These are phyloP conservation scores for Crinitomyces ghanaensis DNA, from an alignment of 805 yeast genomes.

Conservation along the genomic window DNA sequence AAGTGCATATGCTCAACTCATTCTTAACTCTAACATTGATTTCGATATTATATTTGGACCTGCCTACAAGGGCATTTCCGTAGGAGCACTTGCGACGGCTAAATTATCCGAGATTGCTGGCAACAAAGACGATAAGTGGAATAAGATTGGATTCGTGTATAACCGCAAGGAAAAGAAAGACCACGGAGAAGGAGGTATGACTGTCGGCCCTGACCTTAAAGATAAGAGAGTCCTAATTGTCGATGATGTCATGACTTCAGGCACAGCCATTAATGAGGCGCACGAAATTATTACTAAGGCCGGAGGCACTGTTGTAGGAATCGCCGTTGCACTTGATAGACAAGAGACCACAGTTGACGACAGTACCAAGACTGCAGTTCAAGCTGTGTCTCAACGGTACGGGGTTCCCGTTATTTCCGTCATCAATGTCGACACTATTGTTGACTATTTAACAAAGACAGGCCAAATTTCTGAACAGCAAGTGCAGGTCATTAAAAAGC, in stretches of 20 bases:
- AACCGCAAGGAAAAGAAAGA: constrained; percentile 94
- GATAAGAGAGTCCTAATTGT: constrained; percentile 72
- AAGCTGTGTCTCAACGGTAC: constrained; percentile 58
- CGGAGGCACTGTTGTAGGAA: constrained; percentile 67
- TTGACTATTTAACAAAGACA: constrained; percentile 38
- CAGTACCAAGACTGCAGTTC: constrained; percentile 67
- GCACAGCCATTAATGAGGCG: constrained; percentile 95
- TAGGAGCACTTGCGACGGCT: constrained; percentile 86
- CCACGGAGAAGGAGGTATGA: constrained; percentile 96
- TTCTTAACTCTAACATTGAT: constrained; percentile 66
- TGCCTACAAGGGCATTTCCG: constrained; percentile 94
- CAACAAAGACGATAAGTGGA: constrained; percentile 61
- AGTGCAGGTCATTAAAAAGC: constrained; percentile 19
- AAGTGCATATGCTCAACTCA: constrained; percentile 79
- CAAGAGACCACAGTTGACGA: constrained; percentile 65
- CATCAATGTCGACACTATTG: constrained; percentile 64
- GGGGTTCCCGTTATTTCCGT: constrained; percentile 77
- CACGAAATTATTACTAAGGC: constrained; percentile 61
- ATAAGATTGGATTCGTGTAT: constrained; percentile 74
- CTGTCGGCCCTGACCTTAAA: constrained; percentile 72
- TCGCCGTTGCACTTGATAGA: constrained; percentile 87
- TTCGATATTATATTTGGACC: constrained; percentile 94
- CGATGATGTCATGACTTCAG: constrained; percentile 98
- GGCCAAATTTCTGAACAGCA: constrained; percentile 16
- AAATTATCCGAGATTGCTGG: constrained; percentile 84